These are phyloP conservation scores for Amborella trichopoda DNA, from an alignment of 164 flowering plant species.

Conservation along the genomic window DNA sequence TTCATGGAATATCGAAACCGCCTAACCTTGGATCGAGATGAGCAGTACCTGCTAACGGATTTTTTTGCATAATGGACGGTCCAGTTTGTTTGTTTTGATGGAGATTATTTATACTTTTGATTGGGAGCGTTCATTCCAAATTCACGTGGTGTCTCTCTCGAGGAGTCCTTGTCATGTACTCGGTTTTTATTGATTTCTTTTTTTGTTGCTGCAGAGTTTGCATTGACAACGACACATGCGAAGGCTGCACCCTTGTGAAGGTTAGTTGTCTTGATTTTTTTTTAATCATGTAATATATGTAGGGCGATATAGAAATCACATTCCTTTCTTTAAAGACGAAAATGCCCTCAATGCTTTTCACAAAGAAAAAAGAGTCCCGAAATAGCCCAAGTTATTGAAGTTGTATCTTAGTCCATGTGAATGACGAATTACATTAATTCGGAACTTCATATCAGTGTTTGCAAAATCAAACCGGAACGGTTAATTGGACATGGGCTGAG, in stretches of 20 bases:
- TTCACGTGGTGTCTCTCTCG: not conserved
- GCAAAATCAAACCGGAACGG: no score
- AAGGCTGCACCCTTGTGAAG: constrained; percentile 82
- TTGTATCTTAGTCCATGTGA: constrained; percentile 1
- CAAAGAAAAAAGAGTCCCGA: no score
- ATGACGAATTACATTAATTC: not conserved
- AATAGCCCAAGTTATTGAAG: not conserved
- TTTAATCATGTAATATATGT: not conserved
- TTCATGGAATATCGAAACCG: no score
- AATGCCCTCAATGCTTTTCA: no score
- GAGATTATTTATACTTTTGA: not conserved
- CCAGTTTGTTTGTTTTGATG: not conserved
- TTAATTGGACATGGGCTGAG: no score
- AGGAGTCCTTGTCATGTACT: not conserved
- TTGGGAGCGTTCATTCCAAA: not conserved
- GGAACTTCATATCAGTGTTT: not conserved
- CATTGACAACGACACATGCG: constrained; percentile 61
- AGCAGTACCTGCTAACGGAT: no score
- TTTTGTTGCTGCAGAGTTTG: constrained; percentile 45
- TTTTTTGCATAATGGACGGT: no score
- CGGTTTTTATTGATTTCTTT: not conserved
- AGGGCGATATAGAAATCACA: no score
- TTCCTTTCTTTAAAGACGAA: no score
- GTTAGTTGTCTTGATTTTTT: constrained; percentile 17
- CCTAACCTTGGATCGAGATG: not conserved